Conservation (phyloP, 2,329 filamentous ascomycete genomes). For the Dothideomycetes sp. region DNA sequence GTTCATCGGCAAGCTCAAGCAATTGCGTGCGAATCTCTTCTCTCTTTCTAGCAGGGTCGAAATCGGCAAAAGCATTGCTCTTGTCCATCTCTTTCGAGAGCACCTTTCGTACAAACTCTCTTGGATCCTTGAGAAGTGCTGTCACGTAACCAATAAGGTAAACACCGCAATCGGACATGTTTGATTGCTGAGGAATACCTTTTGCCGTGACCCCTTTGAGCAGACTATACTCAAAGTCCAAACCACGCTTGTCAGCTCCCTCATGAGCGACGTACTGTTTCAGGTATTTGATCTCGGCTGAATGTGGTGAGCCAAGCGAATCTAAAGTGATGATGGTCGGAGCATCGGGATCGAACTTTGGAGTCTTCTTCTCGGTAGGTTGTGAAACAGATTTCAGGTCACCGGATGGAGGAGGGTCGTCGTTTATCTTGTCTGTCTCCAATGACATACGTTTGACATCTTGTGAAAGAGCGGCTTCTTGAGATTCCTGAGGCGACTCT, state of each 20-base stretch:
- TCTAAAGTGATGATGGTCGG: conserved; percentile 80
- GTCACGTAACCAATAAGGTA: conserved; percentile 79
- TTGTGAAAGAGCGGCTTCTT: conserved; percentile 1
- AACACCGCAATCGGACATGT: conserved; percentile 82
- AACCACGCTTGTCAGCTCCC: conserved; percentile 52
- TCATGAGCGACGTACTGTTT: conserved; percentile 72
- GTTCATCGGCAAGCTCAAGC: conserved; percentile 51
- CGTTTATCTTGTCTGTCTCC: neutral
- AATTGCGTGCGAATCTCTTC: conserved; percentile 57
- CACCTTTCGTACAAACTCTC: conserved; percentile 57
- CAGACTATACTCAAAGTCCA: conserved; percentile 36
- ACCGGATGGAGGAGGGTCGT: neutral
- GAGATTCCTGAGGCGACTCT: neutral
- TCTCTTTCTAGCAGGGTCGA: conserved; percentile 52
- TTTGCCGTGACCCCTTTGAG: conserved; percentile 60
- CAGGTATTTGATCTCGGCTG: conserved; percentile 55
- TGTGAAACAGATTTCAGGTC: conserved; percentile 3
- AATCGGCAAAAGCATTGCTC: conserved; percentile 44
- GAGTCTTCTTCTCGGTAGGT: conserved; percentile 14
- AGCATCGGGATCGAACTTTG: conserved; percentile 27
- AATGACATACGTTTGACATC: conserved; percentile 6
- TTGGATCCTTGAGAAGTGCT: conserved; percentile 68
- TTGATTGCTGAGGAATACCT: conserved; percentile 68
- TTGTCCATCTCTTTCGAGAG: conserved; percentile 55
- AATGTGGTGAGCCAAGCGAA: conserved; percentile 61